Evolutionary conservation across 1,139 yeast species (phyloP).

Genomic region (Kodamaea arcana): DNA sequence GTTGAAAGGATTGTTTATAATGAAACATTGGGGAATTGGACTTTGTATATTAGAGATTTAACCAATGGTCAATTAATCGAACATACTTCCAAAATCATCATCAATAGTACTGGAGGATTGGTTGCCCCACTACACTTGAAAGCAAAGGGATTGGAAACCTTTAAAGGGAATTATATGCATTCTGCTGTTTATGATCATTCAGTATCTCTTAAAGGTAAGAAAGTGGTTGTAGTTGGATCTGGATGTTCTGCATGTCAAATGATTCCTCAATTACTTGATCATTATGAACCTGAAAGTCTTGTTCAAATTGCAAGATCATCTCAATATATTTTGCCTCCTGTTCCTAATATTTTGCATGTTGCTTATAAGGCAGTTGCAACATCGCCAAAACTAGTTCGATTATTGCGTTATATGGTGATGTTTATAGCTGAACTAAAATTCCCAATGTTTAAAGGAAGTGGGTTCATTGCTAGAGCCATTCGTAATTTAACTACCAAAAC

Average conservation of each 20-base stretch:
- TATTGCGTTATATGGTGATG: conserved; percentile 28
- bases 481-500: conserved; percentile 22
- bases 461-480: conserved; percentile 22
- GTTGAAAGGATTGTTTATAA: conserved; percentile 28
- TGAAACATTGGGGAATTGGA: conserved; percentile 36
- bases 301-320: conserved; percentile 36
- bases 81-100: conserved; percentile 28
- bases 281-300: conserved; percentile 24
- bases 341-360: conserved; percentile 20
- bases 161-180: conserved; percentile 45
- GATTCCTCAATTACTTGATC: conserved; percentile 25
- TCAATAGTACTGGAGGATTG: conserved; percentile 37
- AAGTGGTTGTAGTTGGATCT: conserved; percentile 22
- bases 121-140: conserved; percentile 30
- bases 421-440: conserved; percentile 30
- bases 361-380: conserved; percentile 25
- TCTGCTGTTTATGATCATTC: conserved; percentile 46
- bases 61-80: conserved; percentile 25
- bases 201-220: conserved; percentile 26
- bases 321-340: conserved; percentile 41
- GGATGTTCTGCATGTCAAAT: conserved; percentile 24
- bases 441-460: conserved; percentile 34
- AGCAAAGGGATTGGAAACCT: conserved; percentile 36
- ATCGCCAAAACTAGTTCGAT: conserved; percentile 22
- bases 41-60: conserved; percentile 28